Evolutionary conservation across 1,284 basidiomycete species (phyloP).

Genomic region (Leccinum holopus): DNA sequence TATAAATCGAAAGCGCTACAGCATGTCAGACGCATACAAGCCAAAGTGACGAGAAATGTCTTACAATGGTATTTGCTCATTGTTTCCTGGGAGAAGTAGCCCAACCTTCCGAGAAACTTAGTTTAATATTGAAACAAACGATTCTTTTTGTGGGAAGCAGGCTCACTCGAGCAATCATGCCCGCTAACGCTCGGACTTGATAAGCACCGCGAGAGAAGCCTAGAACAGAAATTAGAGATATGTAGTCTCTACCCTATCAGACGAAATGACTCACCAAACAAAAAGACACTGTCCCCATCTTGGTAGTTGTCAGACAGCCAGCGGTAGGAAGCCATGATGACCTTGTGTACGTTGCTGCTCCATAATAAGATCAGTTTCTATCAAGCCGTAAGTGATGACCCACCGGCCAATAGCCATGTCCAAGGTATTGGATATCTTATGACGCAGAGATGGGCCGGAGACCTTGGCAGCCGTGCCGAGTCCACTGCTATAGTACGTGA

Average conservation of each 20-base stretch:
- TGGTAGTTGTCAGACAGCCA: conserved; percentile 38
- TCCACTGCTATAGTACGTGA: conserved; percentile 40
- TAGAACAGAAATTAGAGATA: conserved; percentile 15
- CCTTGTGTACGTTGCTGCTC: conserved; percentile 34
- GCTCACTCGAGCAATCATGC: conserved; percentile 37
- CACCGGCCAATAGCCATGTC: conserved; percentile 36
- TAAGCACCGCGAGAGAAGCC: conserved; percentile 43
- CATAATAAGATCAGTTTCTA: neutral
- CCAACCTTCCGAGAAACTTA: conserved; percentile 31
- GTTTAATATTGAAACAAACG: neutral
- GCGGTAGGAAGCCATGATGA: conserved; percentile 36
- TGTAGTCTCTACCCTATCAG: neutral
- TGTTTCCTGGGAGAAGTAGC: conserved; percentile 36
- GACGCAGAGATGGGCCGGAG: conserved; percentile 8
- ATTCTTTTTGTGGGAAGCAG: neutral
- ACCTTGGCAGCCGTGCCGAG: conserved; percentile 34
- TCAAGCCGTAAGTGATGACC: neutral
- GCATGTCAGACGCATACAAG: conserved; percentile 3
- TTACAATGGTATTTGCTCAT: conserved; percentile 40
- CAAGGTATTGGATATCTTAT: conserved; percentile 19
- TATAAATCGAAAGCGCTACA: conserved; percentile 34
- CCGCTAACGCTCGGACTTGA: conserved; percentile 38
- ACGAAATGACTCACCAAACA: conserved; percentile 32
- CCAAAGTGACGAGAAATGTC: neutral
- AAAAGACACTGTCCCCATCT: conserved; percentile 34